Base-by-base conservation (phyloP, 1,284 basidiomycete genomes). In the Ganoderma sp. region DNA sequence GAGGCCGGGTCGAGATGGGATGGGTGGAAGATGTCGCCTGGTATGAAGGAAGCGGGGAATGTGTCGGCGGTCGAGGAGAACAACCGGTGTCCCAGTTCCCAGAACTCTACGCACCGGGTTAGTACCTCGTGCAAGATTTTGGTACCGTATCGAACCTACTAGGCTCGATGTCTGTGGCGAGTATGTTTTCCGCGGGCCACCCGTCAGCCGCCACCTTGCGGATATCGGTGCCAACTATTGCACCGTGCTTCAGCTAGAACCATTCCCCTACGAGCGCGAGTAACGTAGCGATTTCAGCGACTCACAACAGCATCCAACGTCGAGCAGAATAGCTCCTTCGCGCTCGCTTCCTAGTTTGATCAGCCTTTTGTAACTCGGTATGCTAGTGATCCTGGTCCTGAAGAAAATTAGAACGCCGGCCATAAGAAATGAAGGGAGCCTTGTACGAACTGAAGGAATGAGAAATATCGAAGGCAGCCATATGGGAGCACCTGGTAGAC, bases 261-360 rank as follows among this genome's bases (percentile, higher is more conserved):
- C 3, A 50, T 10, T 12, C 1, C 10, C 14, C 10, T 54, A 22
- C 17, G 6, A 28, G 25, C 25, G 1, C 25, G 25, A 39, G 25
- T 22, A 52, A 22, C 7, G 19, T 15, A 28, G 15, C 17, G 6
- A 9, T 15, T 43, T 15, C 25, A 8, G 10, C 25, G 57, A 48
- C 84, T 73, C 67, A 87, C 85, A 84, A 71, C 84, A 86, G 68
- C 85, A 86, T 2, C 79, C 81, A 32, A 82, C 71, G 63, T 83
- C 81, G 4, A 88, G 76, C 19, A 86, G 75, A 42, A 88, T 80
- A 6, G 85, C 82, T 50, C 79, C 77, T 19, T 77, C 67, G 22
- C 79, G 80, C 4, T 79, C 76, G 22, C 76, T 74, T 0, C 78
- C 77, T 0, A 87, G 74, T 54, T 79, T 72, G 2, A 87, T 72